A percentile compares a stretch with the other conserved stretches of the same genome.
Conservation (phyloP, 2,329 filamentous ascomycete species). For the Diaporthe aspalathi region DNA sequence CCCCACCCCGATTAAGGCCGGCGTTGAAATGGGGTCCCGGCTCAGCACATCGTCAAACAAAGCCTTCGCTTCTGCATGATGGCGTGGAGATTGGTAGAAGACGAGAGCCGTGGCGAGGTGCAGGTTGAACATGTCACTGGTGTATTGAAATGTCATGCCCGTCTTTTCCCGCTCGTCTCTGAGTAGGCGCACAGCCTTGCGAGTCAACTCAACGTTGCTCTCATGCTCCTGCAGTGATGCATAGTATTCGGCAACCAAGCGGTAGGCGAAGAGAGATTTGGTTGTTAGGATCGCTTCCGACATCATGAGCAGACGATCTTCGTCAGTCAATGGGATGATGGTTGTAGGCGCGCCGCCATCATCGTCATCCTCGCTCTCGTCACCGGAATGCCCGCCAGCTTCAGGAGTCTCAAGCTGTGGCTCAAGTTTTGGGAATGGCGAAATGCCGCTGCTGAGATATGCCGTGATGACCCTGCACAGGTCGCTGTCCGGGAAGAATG, state of each 20-base stretch:
- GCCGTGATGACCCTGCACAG: constrained; percentile 84
- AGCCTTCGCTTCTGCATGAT: constrained; percentile 88
- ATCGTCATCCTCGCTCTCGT: constrained; percentile 69
- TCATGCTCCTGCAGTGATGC: constrained; percentile 87
- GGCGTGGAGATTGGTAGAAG: constrained; percentile 87
- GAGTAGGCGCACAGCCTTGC: constrained; percentile 75
- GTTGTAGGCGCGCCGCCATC: constrained; percentile 66
- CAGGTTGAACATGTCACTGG: constrained; percentile 78
- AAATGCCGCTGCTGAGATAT: constrained; percentile 85
- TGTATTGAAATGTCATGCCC: constrained; percentile 76
- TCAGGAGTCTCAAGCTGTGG: constrained; percentile 43
- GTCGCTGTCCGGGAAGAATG: constrained; percentile 86
- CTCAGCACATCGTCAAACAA: constrained; percentile 86
- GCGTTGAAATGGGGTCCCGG: constrained; percentile 79
- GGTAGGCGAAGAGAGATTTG: constrained; percentile 83
- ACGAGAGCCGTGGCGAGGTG: constrained; percentile 89
- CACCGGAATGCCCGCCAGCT: constrained; percentile 55
- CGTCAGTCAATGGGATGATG: constrained; percentile 72
- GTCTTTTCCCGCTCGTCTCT: constrained; percentile 71
- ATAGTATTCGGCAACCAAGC: constrained; percentile 86
- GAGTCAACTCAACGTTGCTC: constrained; percentile 80
- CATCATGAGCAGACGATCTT: constrained; percentile 86
- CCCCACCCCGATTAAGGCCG: constrained; percentile 88
- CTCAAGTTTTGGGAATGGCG: constrained; percentile 74
- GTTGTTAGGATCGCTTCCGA: constrained; percentile 75